Evolutionary conservation across 2,329 filamentous ascomycete species (phyloP).

Genomic region (Trichoderma oligosporum): DNA sequence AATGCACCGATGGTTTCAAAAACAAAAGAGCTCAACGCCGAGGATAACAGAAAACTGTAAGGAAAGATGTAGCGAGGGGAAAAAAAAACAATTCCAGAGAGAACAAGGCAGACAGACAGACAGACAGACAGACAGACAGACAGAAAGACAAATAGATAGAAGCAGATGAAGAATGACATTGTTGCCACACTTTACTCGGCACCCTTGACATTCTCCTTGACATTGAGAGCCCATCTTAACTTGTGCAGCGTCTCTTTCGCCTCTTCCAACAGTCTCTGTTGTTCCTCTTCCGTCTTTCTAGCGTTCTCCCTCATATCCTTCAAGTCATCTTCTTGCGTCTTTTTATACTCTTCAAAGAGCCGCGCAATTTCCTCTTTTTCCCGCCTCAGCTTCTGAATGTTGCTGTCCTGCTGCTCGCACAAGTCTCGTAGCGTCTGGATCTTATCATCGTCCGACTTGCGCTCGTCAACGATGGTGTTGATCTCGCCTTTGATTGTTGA

Average conservation of each 20-base stretch:
- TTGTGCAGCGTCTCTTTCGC: slow-evolving; percentile 60
- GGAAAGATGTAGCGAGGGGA: background rate
- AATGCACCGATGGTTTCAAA: slow-evolving; percentile 11
- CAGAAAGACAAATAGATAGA: background rate
- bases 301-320: slow-evolving; percentile 57
- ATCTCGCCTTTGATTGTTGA: slow-evolving; percentile 52
- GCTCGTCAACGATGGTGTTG: slow-evolving; percentile 50
- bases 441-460: slow-evolving; percentile 58
- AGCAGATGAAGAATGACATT: background rate
- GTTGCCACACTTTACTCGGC: slow-evolving; percentile 41
- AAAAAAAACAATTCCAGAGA: background rate
- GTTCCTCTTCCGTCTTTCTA: slow-evolving; percentile 55
- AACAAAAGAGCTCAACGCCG: slow-evolving; percentile 4
- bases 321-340: slow-evolving; percentile 59
- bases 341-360: slow-evolving; percentile 62
- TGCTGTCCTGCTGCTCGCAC: slow-evolving; percentile 68
- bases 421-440: slow-evolving; percentile 63
- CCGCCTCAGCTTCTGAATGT: slow-evolving; percentile 56
- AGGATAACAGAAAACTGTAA: background rate
- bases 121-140: background rate
- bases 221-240: slow-evolving; percentile 68
- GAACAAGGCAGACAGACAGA: background rate
- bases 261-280: slow-evolving; percentile 56
- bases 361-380: slow-evolving; percentile 60
- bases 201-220: slow-evolving; percentile 58